These are phyloP conservation scores for Prunus dulcis DNA, from an alignment of 306 rosid genomes.

Conservation along the genomic window DNA sequence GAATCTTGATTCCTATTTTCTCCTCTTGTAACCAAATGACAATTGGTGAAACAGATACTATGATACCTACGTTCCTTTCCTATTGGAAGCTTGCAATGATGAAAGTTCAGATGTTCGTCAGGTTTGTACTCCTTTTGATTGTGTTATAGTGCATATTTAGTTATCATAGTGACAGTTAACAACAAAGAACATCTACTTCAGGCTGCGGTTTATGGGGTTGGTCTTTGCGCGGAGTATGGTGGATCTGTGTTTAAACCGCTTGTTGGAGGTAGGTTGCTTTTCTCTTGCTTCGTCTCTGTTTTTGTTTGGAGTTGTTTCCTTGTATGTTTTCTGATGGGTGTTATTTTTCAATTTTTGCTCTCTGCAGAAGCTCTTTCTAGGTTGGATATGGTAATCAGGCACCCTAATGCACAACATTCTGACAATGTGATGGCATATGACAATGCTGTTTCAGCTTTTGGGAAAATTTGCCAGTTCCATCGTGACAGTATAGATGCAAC, in stretches of 20 bases:
- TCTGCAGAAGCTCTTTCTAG: constrained; percentile 87
- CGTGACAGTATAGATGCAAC: constrained; percentile 82
- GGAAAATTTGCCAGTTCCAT: constrained; percentile 83
- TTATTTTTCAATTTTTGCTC: constrained; percentile 19
- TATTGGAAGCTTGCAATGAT: constrained; percentile 96
- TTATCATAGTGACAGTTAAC: constrained; percentile 12
- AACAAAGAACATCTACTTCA: constrained; percentile 18
- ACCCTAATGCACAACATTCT: constrained; percentile 70
- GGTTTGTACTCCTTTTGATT: constrained; percentile 44
- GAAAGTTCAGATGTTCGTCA: constrained; percentile 93
- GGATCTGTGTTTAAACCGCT: constrained; percentile 84
- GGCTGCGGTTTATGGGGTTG: constrained; percentile 97
- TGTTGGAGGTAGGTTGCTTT: constrained; percentile 64
- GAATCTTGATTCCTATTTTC: background rate
- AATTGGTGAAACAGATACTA: constrained; percentile 60
- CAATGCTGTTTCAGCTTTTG: constrained; percentile 95
- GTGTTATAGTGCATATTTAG: background rate
- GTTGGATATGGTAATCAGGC: constrained; percentile 77
- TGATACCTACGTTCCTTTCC: constrained; percentile 81
- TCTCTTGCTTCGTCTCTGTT: constrained; percentile 13
- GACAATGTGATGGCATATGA: constrained; percentile 94
- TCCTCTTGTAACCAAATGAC: constrained; percentile 3
- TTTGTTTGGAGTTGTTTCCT: background rate
- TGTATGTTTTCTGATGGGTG: background rate
- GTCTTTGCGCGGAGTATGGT: constrained; percentile 95